Base-by-base conservation (phyloP, 805 yeast species). In the Metschnikowia noctiluminum region DNA sequence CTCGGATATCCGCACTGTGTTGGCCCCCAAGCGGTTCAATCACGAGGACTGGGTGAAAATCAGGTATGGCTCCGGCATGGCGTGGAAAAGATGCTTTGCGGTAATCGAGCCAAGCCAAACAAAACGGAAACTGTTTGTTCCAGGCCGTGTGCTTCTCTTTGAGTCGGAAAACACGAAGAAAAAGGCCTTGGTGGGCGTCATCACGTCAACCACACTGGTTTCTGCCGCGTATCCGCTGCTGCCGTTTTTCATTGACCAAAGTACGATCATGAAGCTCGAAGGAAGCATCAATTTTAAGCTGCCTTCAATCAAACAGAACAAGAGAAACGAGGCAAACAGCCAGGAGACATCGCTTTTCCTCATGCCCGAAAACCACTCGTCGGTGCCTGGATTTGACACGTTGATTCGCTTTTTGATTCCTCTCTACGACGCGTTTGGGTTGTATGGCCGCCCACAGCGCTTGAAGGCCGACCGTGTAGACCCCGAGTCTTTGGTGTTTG, bases 11-110 rank as follows among this genome's bases (percentile, higher is more conserved):
- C 80, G 87, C 51, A 86, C 92, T 13, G 76, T 94, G 40, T 74
- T 94, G 49, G 85, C 96, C 0, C 96, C 87, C 55, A 85, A 94
- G 15, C 85, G 92, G 61, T 87, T 82, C 63, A 81, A 80, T 50
- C 94, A 89, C 62, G 96, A 89, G 65, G 97, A 91, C 60, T 92
- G 97, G 97, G 90, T 87, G 38, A 80, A 90, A 63, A 96, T 94
- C 14, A 77, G 98, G 55, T 94, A 92, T 66, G 98, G 99, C 15
- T 80, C 94, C 9, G 99, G 99, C 26, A 89, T 89, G 96, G 96
- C 97, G 1, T 94, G 97, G 97, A 87, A 85, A 62, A 78, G 96
- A 50, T 92, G 97, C 62, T 94, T 80, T 71, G 92, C 96, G 2
- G 96, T 91, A 10, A 79, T 92, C 48, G 87, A 87, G 56, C 91